A percentile compares a stretch with the other conserved stretches of the same genome.
These are phyloP conservation scores for Copromyces sp. DNA, from an alignment of 495 filamentous ascomycete genomes.

Conservation along the genomic window DNA sequence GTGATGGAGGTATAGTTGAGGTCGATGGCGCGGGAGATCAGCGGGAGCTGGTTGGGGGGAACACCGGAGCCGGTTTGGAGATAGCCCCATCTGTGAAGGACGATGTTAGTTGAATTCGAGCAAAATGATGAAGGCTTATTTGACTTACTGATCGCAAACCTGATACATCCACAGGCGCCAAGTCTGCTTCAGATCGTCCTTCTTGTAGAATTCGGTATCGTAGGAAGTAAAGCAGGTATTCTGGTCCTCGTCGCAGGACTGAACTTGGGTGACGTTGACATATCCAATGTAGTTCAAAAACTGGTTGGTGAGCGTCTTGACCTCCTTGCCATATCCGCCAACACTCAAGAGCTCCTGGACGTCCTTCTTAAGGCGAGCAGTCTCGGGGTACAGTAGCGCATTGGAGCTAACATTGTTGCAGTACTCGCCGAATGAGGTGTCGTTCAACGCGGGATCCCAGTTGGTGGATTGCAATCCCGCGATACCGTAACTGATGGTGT, in stretches of 20 bases:
- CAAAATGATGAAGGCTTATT: not conserved
- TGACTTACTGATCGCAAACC: slow-evolving; percentile 34
- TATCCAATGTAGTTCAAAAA: slow-evolving; percentile 61
- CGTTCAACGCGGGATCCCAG: slow-evolving; percentile 57
- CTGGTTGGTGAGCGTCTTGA: slow-evolving; percentile 37
- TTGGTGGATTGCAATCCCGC: slow-evolving; percentile 50
- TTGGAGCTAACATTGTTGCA: slow-evolving; percentile 47
- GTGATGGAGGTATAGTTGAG: slow-evolving; percentile 41
- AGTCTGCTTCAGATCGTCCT: slow-evolving; percentile 36
- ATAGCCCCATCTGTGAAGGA: slow-evolving; percentile 54
- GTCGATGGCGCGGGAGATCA: slow-evolving; percentile 55
- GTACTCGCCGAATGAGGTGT: slow-evolving; percentile 44
- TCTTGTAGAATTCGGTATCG: slow-evolving; percentile 40
- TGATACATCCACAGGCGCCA: slow-evolving; percentile 55
- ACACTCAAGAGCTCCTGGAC: slow-evolving; percentile 38
- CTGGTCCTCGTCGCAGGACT: slow-evolving; percentile 23
- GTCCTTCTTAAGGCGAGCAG: slow-evolving; percentile 25
- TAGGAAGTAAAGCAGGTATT: slow-evolving; percentile 46
- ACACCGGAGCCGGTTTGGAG: slow-evolving; percentile 55
- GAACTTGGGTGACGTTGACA: slow-evolving; percentile 32
- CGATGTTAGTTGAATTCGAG: not conserved
- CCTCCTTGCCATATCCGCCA: slow-evolving; percentile 46
- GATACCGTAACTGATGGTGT: slow-evolving; percentile 40
- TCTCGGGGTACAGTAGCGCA: slow-evolving; percentile 37
- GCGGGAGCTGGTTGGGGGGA: slow-evolving; percentile 44